Base-by-base conservation (phyloP, 805 yeast genomes). In the Pichia insulana region DNA sequence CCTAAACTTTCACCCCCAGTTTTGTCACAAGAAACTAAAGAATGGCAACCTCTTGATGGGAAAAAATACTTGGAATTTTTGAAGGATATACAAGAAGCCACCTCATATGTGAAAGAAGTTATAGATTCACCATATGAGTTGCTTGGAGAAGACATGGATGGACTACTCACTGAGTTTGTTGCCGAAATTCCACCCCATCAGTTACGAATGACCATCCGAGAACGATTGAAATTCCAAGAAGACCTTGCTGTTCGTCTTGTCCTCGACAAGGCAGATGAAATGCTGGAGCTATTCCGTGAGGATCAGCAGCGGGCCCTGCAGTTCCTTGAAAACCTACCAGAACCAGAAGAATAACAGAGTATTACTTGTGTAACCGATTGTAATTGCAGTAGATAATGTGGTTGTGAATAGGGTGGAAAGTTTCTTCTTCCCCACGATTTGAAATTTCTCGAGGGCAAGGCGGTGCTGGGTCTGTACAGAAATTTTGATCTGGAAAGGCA, bases 131-230 rank as follows among this genome's bases (percentile, higher is more conserved):
- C 57, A 8, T 67, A 65, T 46, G 66, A 48, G 2, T 53, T 63
- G 12, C 39, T 80, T 15, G 68, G 72, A 48, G 76, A 80, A 47
- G 94, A 83, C 54, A 56, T 66, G 33, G 85, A 80, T 44, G 88
- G 90, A 1, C 71, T 72, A 25, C 59, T 83, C 18, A 74, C 84
- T 0, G 67, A 67, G 39, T 83, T 83, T 52, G 75, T 82, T 7
- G 69, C 78, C 1, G 76, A 76, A 34, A 77, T 83, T 76, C 89
- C 90, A 0, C 76, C 72, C 26, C 73, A 73, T 20, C 88, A 83
- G 53, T 65, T 83, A 50, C 67, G 73, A 11, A 76, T 80, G 81
- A 74, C 83, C 0, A 72, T 86, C n/a, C 68, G 70, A 38, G 74
- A 82, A 45, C 87, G 95, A 95, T 61, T 83, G 17, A 54, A 55